Percentiles rank a stretch among this genome's conserved stretches.
These are phyloP conservation scores for Cytospora piceae DNA, from an alignment of 2,329 filamentous ascomycete species.

Conservation along the genomic window DNA sequence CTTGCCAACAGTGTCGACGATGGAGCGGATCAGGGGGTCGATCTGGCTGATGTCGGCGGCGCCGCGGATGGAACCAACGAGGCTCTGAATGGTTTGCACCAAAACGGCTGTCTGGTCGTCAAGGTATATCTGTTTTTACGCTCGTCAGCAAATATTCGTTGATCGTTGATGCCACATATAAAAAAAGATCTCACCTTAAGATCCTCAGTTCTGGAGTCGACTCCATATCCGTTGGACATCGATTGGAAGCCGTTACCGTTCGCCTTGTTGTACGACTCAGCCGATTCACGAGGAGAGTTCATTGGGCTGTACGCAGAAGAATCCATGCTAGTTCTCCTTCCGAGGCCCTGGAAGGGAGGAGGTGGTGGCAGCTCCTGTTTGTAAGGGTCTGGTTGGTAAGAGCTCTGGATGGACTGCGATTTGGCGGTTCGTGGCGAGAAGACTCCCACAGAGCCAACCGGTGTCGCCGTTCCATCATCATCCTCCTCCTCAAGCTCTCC, in stretches of 20 bases:
- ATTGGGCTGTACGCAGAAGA: slow-evolving; percentile 77
- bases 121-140: slow-evolving; percentile 66
- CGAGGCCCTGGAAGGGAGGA: slow-evolving; percentile 61
- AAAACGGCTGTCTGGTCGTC: slow-evolving; percentile 81
- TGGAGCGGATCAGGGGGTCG: slow-evolving; percentile 70
- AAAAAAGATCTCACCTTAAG: slow-evolving; percentile 45
- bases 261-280: slow-evolving; percentile 45
- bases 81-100: slow-evolving; percentile 79
- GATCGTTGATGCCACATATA: not conserved
- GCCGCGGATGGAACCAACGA: slow-evolving; percentile 72
- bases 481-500: slow-evolving; percentile 75
- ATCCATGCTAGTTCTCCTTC: slow-evolving; percentile 63
- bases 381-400: slow-evolving; percentile 41
- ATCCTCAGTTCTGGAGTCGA: slow-evolving; percentile 51
- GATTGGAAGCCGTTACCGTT: slow-evolving; percentile 43
- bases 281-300: slow-evolving; percentile 67
- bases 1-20: slow-evolving; percentile 70
- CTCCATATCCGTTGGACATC: slow-evolving; percentile 46
- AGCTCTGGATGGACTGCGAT: slow-evolving; percentile 31
- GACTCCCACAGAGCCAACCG: slow-evolving; percentile 70
- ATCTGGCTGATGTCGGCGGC: slow-evolving; percentile 68
- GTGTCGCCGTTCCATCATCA: slow-evolving; percentile 68
- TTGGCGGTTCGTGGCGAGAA: slow-evolving; percentile 58
- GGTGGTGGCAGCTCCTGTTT: slow-evolving; percentile 49
- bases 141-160: slow-evolving; percentile 4